phyloP scores from a whole-genome alignment of 805 yeast genomes.

The Lachancea dasiensis region DNA sequence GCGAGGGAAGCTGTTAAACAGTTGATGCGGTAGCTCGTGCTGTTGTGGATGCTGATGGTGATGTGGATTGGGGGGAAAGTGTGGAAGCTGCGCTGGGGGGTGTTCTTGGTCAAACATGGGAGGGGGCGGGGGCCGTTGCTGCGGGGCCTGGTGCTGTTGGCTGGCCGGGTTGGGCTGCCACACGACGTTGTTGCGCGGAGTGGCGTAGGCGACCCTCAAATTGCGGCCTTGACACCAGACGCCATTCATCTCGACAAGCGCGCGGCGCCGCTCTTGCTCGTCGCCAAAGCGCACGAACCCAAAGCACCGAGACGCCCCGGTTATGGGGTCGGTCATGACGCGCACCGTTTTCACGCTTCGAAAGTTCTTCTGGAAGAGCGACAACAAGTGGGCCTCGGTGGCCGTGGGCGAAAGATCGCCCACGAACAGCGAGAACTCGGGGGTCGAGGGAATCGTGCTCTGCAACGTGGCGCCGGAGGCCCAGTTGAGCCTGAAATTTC shows the following conservation, averaged over 20 bases:
- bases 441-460: slow-evolving; percentile 65
- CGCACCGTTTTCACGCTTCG: slow-evolving; percentile 69
- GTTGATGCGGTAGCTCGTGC: slow-evolving; percentile 6
- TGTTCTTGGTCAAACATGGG: no score
- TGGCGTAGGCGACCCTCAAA: slow-evolving; percentile 70
- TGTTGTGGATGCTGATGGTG: slow-evolving; percentile 7
- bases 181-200: slow-evolving; percentile 50
- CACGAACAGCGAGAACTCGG: slow-evolving; percentile 74
- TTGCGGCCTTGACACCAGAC: slow-evolving; percentile 76
- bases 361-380: slow-evolving; percentile 63
- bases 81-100: no score
- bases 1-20: background rate
- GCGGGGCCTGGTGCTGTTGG: slow-evolving; percentile 20
- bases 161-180: slow-evolving; percentile 19
- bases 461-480: slow-evolving; percentile 74
- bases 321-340: slow-evolving; percentile 80
- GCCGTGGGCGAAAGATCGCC: slow-evolving; percentile 76
- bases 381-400: slow-evolving; percentile 71
- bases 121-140: slow-evolving; percentile 13
- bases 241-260: slow-evolving; percentile 71
- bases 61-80: background rate
- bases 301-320: slow-evolving; percentile 71
- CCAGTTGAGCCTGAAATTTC: slow-evolving; percentile 73
- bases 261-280: slow-evolving; percentile 61
- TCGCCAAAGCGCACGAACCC: slow-evolving; percentile 75